These are phyloP conservation scores for Aegilops bicornis DNA, from an alignment of 176 grass and related monocot genomes.

Conservation along the genomic window DNA sequence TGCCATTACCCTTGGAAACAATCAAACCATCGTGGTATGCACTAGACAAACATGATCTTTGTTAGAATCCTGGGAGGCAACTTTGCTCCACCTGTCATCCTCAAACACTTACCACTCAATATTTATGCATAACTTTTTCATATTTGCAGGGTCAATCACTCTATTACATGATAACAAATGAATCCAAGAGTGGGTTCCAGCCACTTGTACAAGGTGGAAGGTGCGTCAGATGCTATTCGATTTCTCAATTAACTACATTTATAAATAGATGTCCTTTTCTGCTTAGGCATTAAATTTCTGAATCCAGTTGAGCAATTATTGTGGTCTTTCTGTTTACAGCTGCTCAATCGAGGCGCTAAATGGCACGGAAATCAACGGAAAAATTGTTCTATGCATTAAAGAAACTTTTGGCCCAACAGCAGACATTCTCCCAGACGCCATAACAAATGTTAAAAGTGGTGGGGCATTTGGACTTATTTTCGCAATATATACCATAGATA, in stretches of 20 bases:
- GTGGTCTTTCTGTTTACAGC: slow-evolving; percentile 14
- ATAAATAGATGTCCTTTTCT: neutral
- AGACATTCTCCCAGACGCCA: neutral
- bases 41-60: slow-evolving; percentile 9
- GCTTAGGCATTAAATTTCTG: neutral
- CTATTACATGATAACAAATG: slow-evolving; percentile 35
- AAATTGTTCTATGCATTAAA: slow-evolving; percentile 29
- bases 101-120: neutral
- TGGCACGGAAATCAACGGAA: slow-evolving; percentile 22
- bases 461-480: slow-evolving; percentile 33
- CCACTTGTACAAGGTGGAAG: slow-evolving; percentile 23
- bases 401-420: slow-evolving; percentile 1
- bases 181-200: slow-evolving; percentile 7
- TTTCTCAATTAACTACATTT: slow-evolving; percentile 11
- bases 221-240: neutral
- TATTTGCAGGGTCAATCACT: slow-evolving; percentile 40
- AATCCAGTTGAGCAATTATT: slow-evolving; percentile 9
- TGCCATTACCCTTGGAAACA: slow-evolving; percentile 42
- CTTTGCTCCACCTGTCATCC: neutral
- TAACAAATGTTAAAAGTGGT: slow-evolving; percentile 5
- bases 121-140: neutral
- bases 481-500: slow-evolving; percentile 23
- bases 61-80: neutral
- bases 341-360: slow-evolving; percentile 30
- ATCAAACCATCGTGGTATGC: slow-evolving; percentile 37